Percentiles rank a stretch among this genome's conserved stretches.
These are phyloP conservation scores for Cornus suecica DNA, from an alignment of 148 eudicot genomes.

Conservation along the genomic window DNA sequence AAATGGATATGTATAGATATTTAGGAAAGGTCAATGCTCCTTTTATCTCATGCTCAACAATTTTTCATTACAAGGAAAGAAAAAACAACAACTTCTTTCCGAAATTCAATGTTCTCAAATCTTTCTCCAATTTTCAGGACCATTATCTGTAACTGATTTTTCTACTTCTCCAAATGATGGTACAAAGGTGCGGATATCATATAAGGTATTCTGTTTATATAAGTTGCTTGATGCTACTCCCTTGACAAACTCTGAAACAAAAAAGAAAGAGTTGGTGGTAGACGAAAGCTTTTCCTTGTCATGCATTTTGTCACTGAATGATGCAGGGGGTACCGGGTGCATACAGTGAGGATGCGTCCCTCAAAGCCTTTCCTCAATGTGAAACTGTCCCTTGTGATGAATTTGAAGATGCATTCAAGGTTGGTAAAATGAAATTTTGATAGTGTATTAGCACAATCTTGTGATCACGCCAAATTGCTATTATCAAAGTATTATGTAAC, in stretches of 20 bases:
- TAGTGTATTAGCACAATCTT: not conserved
- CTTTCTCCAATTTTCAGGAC: conserved; percentile 35
- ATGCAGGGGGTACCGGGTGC: conserved; percentile 58
- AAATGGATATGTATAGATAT: not conserved
- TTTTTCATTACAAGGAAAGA: not conserved
- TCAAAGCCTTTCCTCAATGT: conserved; percentile 53
- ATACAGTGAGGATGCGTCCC: conserved; percentile 64
- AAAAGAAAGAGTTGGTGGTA: not conserved
- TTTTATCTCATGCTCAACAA: not conserved
- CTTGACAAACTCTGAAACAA: not conserved
- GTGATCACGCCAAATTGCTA: not conserved
- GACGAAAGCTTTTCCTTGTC: not conserved
- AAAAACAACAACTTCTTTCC: too few species aligned
- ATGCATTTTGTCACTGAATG: conserved; percentile 8
- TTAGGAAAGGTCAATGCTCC: not conserved
- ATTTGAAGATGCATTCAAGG: conserved; percentile 67
- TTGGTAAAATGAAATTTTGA: conserved; percentile 6
- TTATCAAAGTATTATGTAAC: not conserved
- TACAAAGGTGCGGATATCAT: conserved; percentile 52
- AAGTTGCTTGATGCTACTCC: not conserved
- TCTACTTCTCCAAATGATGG: conserved; percentile 34
- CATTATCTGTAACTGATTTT: conserved; percentile 42
- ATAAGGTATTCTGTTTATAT: conserved; percentile 32
- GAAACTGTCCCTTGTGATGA: conserved; percentile 62
- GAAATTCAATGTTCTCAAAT: not conserved